Evolutionary conservation across 2,329 filamentous ascomycete genomes (phyloP).

Genomic region (Aspergillus sclerotialis): DNA sequence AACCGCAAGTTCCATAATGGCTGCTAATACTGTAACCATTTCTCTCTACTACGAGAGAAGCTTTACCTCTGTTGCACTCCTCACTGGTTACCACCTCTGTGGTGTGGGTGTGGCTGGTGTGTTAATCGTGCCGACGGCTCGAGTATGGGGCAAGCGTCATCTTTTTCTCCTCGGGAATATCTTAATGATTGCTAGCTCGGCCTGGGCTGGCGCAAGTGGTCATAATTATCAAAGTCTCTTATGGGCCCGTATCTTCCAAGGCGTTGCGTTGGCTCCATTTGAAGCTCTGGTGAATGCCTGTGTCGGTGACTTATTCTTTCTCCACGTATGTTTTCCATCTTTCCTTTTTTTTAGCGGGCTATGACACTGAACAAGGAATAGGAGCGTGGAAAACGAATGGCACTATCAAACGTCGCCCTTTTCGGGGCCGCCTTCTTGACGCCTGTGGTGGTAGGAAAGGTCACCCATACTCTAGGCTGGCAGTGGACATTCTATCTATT

Average conservation of each 20-base stretch:
- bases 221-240: conserved; percentile 65
- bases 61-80: conserved; percentile 70
- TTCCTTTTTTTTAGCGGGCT: not conserved
- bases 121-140: conserved; percentile 77
- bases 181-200: conserved; percentile 65
- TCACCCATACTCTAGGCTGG: conserved; percentile 71
- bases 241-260: conserved; percentile 76
- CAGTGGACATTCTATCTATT: conserved; percentile 84
- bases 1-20: conserved; percentile 76
- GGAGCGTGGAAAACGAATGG: conserved; percentile 80
- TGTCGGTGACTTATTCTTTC: conserved; percentile 84
- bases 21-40: conserved; percentile 77
- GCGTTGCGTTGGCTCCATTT: conserved; percentile 78
- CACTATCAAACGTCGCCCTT: conserved; percentile 63
- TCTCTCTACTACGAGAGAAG: conserved; percentile 56
- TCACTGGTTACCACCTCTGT: conserved; percentile 82
- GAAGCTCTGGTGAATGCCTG: conserved; percentile 84
- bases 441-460: conserved; percentile 83
- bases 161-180: conserved; percentile 71
- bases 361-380: conserved; percentile 20
- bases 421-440: conserved; percentile 70
- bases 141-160: conserved; percentile 90
- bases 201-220: conserved; percentile 68
- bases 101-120: conserved; percentile 76
- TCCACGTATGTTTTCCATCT: conserved; percentile 55